Base-by-base conservation (phyloP, 2,329 filamentous ascomycete genomes). In the Cercospora beticola region DNA sequence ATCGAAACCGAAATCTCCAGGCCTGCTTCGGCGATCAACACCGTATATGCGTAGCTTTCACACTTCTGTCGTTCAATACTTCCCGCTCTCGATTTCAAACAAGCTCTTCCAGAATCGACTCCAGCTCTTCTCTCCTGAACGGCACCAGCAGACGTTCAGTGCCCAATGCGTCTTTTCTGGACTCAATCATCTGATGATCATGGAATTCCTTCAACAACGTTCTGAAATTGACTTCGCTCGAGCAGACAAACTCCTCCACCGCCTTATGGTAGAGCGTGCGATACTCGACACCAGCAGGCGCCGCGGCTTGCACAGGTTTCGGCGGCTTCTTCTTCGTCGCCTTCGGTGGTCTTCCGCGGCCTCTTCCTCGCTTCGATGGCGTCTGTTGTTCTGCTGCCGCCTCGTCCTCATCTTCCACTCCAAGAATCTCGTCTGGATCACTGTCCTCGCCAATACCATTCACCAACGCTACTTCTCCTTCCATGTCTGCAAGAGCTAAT, bases 161-260 rank as follows among this genome's bases (percentile, higher is more conserved):
- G 3, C 95, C 95, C 66, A 94, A 83, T 0, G 87, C 86, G 79
- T 99, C 94, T 77, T 94, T 94, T 70, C 89, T 88, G 70, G 92
- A 96, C 65, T 92, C 92, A 71, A 99, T 91, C 89, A 99, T 98
- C 77, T 97, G 93, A 82, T 99, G 95, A 76, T 99, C 95, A 78
- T 97, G 93, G 79, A 99, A 95, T 86, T 99, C 95, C 82, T 98
- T 98, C 71, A 99, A 81, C 77, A 99, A 79, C 28, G 94, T 97
- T 69, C 95, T 87, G 82, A 98, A 98, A 70, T 92, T 93, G 87
- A 98, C 93, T 82, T 98, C 95, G 69, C 92, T 97, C 74, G 92
- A 95, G 79, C 94, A 97, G 61, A 99, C 95, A 79, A 99, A 98
- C 77, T 97, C 93, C 81, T 97, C 94, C 5, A 94, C 91, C 2